Conservation (phyloP, 2,329 filamentous ascomycete genomes). For the Pseudogymnoascus sp. region DNA sequence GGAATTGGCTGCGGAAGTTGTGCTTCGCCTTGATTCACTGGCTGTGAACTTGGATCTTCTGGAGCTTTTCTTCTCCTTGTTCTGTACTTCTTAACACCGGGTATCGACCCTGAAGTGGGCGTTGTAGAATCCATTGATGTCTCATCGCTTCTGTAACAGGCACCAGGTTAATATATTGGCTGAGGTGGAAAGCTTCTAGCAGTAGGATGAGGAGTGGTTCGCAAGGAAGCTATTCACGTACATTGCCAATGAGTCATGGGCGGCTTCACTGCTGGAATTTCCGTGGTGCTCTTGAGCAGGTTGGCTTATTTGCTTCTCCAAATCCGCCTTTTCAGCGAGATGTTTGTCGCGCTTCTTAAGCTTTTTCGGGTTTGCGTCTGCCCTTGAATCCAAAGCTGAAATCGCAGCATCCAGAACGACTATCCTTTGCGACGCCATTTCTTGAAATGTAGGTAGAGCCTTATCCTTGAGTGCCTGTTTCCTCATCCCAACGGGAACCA, state of each 20-base stretch:
- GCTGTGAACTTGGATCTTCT: background rate
- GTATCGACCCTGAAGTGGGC: background rate
- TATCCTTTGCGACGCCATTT: background rate
- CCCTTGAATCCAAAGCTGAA: background rate
- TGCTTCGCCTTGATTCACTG: background rate
- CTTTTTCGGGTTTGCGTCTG: background rate
- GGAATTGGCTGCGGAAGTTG: background rate
- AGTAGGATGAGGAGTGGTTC: background rate
- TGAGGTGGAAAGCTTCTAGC: background rate
- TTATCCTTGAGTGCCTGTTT: background rate
- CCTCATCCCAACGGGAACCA: slow-evolving; percentile 2
- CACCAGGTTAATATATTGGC: background rate
- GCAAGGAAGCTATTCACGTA: background rate
- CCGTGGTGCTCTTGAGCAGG: background rate
- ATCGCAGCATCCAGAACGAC: background rate
- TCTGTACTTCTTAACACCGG: background rate
- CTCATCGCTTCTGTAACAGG: background rate
- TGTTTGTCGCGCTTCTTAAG: background rate
- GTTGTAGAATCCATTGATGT: background rate
- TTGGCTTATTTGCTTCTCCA: background rate
- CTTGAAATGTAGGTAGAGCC: background rate
- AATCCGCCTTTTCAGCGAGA: slow-evolving; percentile 1
- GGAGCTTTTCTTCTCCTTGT: background rate
- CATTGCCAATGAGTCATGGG: background rate
- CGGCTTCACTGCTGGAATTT: background rate